Base-by-base conservation (phyloP, 192 early-diverging fungal species). In the Glomus cerebriforme region DNA sequence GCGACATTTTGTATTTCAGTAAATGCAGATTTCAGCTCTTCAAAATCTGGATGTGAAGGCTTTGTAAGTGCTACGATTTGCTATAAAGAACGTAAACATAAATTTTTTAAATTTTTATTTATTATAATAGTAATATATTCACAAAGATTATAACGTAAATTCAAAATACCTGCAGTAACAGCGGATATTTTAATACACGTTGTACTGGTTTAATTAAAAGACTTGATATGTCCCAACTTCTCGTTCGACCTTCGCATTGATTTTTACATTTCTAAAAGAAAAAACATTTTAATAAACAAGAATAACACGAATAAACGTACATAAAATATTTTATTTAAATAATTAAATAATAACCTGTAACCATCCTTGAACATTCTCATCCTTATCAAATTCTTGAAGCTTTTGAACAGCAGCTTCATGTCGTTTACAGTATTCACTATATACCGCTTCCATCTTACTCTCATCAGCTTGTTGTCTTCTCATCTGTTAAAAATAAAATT, bases 151-250 rank as follows among this genome's bases (percentile, higher is more conserved):
- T 8, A 2, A 64, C 17, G 15, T 24, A 27, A 26, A 65, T 17
- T 59, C 31, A 8, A 32, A 72, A 70, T 87, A 91, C 90, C 74
- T 92, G 91, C 43, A 98, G 84, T 68, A 98, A 84, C 3, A 99
- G 85, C 1, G 97, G 97, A 81, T 97, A 97, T 83, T 97, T 96
- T n/a, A 99, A 85, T n/a, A 99, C 94, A 39, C 97, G 89, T 83
- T 99, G 97, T 9, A 99, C 96, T 17, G 97, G 97, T 80, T 99
- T 99, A 83, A 99, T 96, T 7, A 99, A 85, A 80, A 99, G 83
- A 77, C 92, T 93, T 0, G 92, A 88, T 77, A 99, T 85, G 84
- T 99, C 97, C 97, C 97, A 99, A 72, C 94, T 93, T 32, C 87
- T 90, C 2, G 96, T 96, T 78, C 85, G 82, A 7, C 91, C 93